phyloP scores from a whole-genome alignment of 2,329 filamentous ascomycete species.

The Sporothrix dimorphospora region DNA sequence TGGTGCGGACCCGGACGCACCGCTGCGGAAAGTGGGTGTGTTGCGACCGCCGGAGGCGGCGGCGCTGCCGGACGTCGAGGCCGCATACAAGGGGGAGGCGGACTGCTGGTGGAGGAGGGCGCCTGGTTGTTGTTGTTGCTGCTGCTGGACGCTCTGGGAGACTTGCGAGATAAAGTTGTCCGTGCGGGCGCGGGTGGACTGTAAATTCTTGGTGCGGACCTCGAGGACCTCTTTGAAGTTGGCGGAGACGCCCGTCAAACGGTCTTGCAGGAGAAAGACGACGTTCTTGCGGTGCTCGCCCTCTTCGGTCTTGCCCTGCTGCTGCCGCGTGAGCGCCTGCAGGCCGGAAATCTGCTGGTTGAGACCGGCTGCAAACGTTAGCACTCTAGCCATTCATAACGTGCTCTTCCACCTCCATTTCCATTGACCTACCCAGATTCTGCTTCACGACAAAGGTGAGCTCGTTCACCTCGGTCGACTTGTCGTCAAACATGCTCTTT shows the following conservation, averaged over 20 bases:
- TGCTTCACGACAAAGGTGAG: constrained; percentile 73
- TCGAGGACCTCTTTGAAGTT: constrained; percentile 98
- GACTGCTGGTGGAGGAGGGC: constrained; percentile 51
- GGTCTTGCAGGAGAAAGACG: constrained; percentile 86
- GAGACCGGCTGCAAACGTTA: constrained; percentile 45
- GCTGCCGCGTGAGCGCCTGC: constrained; percentile 75
- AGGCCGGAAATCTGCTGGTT: constrained; percentile 87
- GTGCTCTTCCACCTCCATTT: too few species aligned
- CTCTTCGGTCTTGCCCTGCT: constrained; percentile 74
- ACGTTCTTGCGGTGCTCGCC: constrained; percentile 99
- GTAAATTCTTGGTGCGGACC: constrained; percentile 95
- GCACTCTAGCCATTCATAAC: too few species aligned
- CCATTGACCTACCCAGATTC: constrained; percentile 32
- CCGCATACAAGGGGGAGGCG: constrained; percentile 85
- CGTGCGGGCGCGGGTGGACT: constrained; percentile 86
- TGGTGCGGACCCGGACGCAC: constrained; percentile 22
- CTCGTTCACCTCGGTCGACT: constrained; percentile 94
- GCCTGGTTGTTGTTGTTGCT: constrained; percentile 47
- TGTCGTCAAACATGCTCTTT: constrained; percentile 96
- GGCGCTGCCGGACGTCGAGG: constrained; percentile 63
- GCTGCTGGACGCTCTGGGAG: constrained; percentile 71
- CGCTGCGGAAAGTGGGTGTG: constrained; percentile 32
- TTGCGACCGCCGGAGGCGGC: constrained; percentile 50
- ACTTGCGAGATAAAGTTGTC: constrained; percentile 96
- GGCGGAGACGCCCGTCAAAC: constrained; percentile 86